These are phyloP conservation scores for Recurvomyces mirabilis DNA, from an alignment of 495 filamentous ascomycete genomes.

Conservation along the genomic window DNA sequence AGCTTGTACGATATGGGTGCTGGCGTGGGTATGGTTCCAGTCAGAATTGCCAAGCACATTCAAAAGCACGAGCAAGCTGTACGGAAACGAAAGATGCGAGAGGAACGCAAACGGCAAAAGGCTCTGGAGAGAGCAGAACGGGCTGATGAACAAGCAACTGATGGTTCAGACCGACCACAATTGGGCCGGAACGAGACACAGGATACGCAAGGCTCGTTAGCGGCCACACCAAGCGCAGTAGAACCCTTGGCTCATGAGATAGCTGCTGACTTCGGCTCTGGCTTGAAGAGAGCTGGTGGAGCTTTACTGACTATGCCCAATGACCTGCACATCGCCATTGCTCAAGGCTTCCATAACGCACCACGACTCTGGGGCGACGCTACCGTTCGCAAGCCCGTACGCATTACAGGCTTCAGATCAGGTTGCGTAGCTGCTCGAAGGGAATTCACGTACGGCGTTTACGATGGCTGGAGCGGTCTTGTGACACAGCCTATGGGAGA, in stretches of 20 bases:
- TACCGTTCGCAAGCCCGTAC: slow-evolving; percentile 41
- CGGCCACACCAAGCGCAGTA: slow-evolving; percentile 14
- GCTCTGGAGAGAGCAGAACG: neutral
- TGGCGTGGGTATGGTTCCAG: slow-evolving; percentile 49
- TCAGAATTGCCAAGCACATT: slow-evolving; percentile 42
- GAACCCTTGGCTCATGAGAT: slow-evolving; percentile 29
- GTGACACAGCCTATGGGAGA: slow-evolving; percentile 55
- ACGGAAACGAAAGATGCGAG: slow-evolving; percentile 24
- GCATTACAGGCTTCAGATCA: slow-evolving; percentile 57
- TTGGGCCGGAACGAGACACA: neutral
- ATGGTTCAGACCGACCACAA: neutral
- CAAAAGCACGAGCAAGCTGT: slow-evolving; percentile 38
- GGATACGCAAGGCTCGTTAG: slow-evolving; percentile 25
- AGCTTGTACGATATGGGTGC: slow-evolving; percentile 42
- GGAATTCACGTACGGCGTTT: slow-evolving; percentile 59
- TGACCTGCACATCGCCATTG: slow-evolving; percentile 59
- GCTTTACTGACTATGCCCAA: slow-evolving; percentile 40
- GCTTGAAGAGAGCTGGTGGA: slow-evolving; percentile 40
- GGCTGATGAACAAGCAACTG: neutral
- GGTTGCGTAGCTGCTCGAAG: slow-evolving; percentile 54
- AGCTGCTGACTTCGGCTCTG: slow-evolving; percentile 36
- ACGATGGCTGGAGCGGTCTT: slow-evolving; percentile 62
- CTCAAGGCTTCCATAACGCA: slow-evolving; percentile 76
- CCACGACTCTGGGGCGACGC: slow-evolving; percentile 48
- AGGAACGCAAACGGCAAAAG: neutral